phyloP scores from a whole-genome alignment of 2,329 filamentous ascomycete species.

The Fusarium goolgardi region DNA sequence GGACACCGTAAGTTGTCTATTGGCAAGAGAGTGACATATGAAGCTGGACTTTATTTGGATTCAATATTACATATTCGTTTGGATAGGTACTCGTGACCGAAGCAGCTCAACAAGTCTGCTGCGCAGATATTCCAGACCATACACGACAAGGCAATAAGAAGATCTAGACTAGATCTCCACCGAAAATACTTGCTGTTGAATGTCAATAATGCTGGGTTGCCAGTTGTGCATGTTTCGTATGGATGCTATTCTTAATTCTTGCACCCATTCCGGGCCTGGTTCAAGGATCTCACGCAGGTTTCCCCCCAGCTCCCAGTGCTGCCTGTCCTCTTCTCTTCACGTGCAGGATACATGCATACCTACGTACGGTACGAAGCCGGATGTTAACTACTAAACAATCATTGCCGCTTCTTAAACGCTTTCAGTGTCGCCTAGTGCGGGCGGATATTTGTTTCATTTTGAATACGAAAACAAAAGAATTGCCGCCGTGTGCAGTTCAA shows the following conservation, averaged over 20 bases:
- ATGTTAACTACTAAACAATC: no score
- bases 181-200: constrained; percentile 4
- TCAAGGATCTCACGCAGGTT: constrained; percentile 19
- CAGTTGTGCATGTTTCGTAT: constrained; percentile 28
- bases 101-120: background rate
- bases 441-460: constrained; percentile 25
- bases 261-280: constrained; percentile 14
- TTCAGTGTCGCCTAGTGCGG: constrained; percentile 23
- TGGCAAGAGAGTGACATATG: constrained; percentile 25
- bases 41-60: constrained; percentile 10
- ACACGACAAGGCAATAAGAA: background rate
- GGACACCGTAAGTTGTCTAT: constrained; percentile 29
- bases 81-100: constrained; percentile 5
- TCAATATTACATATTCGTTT: background rate
- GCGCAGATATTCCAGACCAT: background rate
- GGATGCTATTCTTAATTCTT: constrained; percentile 29
- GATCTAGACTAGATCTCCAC: background rate
- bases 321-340: constrained; percentile 7
- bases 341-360: constrained; percentile 5
- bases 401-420: background rate
- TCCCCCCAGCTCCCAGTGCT: constrained; percentile 10
- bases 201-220: background rate
- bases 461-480: constrained; percentile 28
- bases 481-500: constrained; percentile 31
- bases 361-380: background rate